Evolutionary conservation across 768 basidiomycete species (phyloP), one percentile per base, ranked within the genome.

Genomic region (Auricularia auricula-judae): DNA sequence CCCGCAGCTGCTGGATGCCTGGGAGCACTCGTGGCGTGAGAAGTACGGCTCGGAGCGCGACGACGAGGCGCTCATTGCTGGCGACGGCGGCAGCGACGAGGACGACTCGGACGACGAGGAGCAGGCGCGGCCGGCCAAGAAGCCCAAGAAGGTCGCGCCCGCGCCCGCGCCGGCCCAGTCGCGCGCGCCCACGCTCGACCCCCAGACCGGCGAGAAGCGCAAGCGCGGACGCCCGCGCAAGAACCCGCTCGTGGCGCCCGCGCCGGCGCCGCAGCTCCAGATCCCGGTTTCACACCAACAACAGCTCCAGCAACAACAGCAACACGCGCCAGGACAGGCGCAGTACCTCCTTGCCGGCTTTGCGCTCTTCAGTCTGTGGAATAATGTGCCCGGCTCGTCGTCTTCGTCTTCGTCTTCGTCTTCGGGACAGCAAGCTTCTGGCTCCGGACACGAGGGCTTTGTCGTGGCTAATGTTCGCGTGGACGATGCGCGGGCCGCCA

Each of bases 171-270:
- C 68, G 64, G 56, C 10, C 70, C 72, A 70, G 69, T 72, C 36
- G 75, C 67, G 71, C 66, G 70, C 5, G 73, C 71, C 65, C 59
- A 69, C 53, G 67, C 74, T 61, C 71, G 74, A 16, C 76, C 80
- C 0, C 83, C 84, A 0, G 88, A 33, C n/a, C 63, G 56, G 43
- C 44, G 51, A 90, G 77, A 93, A 91, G 78, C 81, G 90, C 68
- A 93, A 93, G 77, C 82, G 91, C 7, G 91, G 91, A 14, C 76
- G 91, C 36, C 91, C 91, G 16, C 82, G 89, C 69, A 93, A 93
- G 76, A 80, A 85, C 58, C 78, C 82, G 11, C 77, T 83, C 0
- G 75, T 5, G 61, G 64, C 18, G 64, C 64, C 3, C 12, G 69
- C 12, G 64, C 67, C 36, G 66, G 70, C 3, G 66, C 66, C 36